Conservation (phyloP, 345 rosid genomes). For the Populus ilicifolia region DNA sequence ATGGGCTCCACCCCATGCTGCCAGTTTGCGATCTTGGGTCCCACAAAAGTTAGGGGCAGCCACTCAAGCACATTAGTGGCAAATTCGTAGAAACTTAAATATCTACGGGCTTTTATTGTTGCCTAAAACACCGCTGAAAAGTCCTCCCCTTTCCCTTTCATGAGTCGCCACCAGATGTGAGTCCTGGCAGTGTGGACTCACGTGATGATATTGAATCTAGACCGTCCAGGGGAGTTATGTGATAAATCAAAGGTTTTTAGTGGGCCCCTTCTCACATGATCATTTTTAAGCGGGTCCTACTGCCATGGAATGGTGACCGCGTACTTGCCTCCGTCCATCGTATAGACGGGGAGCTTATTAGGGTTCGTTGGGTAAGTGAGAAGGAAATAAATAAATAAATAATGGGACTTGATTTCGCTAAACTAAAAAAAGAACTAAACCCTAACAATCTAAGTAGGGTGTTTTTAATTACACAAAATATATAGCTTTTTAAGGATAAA, state of each 20-base stretch:
- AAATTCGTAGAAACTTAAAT: background rate
- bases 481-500: too few species aligned
- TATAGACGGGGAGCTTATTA: background rate
- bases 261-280: slow-evolving; percentile 28
- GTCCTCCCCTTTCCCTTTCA: slow-evolving; percentile 4
- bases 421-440: too few species aligned
- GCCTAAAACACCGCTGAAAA: background rate
- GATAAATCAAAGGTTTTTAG: background rate
- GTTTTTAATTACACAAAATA: too few species aligned
- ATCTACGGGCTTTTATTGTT: background rate
- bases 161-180: background rate
- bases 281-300: background rate
- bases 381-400: too few species aligned
- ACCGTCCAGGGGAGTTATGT: background rate
- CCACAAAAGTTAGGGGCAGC: slow-evolving; percentile 1
- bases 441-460: too few species aligned
- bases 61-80: background rate
- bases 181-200: background rate
- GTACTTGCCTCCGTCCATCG: background rate
- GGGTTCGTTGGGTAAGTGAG: background rate
- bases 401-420: background rate
- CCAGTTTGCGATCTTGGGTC: slow-evolving; percentile 4
- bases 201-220: slow-evolving; percentile 9
- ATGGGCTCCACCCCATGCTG: slow-evolving; percentile 31
- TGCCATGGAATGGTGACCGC: background rate